Evolutionary conservation across 495 filamentous ascomycete genomes (phyloP).

Genomic region (Penicillium arizonense): DNA sequence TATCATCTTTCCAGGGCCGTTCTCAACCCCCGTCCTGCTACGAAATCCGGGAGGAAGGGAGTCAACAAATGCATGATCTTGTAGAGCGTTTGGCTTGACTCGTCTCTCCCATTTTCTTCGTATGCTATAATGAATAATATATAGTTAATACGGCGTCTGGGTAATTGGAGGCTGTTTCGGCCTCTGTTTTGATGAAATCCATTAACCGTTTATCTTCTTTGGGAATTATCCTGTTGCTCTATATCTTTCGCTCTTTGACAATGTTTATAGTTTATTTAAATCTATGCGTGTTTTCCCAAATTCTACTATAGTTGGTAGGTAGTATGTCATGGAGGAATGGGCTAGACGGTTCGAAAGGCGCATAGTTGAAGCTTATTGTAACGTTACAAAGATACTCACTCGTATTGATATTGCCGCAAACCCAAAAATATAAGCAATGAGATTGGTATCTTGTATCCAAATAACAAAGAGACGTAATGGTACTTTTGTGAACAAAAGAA

Average conservation of each 20-base stretch:
- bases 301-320: not conserved
- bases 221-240: conserved; percentile 1
- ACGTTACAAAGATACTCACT: not conserved
- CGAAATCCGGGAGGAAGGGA: conserved; percentile 58
- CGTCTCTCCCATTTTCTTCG: conserved; percentile 18
- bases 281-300: not conserved
- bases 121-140: conserved; percentile 43
- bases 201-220: conserved; percentile 18
- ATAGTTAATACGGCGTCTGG: conserved; percentile 49
- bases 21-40: conserved; percentile 68
- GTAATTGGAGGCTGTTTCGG: conserved; percentile 27
- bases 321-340: too few species aligned
- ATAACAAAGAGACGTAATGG: conserved; percentile 1
- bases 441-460: conserved; percentile 15
- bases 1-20: conserved; percentile 60
- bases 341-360: too few species aligned
- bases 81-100: conserved; percentile 40
- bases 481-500: conserved; percentile 5
- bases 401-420: not conserved
- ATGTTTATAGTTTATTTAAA: not conserved
- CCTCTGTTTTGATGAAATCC: conserved; percentile 33
- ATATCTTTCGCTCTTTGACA: not conserved
- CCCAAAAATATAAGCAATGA: not conserved
- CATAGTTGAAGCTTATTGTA: not conserved
- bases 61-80: conserved; percentile 71